These are phyloP conservation scores for Aspergillus asperescens DNA, from an alignment of 495 filamentous ascomycete species.

Conservation along the genomic window DNA sequence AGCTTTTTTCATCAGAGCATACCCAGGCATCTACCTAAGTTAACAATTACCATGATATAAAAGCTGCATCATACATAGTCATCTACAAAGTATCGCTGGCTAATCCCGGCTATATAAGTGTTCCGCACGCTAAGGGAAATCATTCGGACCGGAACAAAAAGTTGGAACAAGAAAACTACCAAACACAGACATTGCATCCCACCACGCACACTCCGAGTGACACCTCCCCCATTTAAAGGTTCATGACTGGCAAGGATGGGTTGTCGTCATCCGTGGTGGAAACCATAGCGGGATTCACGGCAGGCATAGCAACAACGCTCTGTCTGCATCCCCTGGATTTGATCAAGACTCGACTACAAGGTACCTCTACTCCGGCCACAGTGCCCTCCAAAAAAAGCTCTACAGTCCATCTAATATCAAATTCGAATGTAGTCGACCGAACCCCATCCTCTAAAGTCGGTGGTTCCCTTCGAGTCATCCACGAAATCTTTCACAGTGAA, in stretches of 20 bases:
- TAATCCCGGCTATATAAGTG: neutral
- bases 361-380: slow-evolving; percentile 35
- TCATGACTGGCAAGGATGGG: slow-evolving; percentile 46
- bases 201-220: neutral
- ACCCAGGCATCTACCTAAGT: too few species aligned
- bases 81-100: neutral
- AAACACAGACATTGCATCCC: neutral
- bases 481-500: slow-evolving; percentile 51
- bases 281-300: slow-evolving; percentile 82
- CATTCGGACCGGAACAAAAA: neutral
- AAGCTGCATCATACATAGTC: neutral
- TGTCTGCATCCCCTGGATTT: slow-evolving; percentile 73
- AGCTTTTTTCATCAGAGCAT: neutral
- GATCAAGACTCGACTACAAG: slow-evolving; percentile 91
- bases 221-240: slow-evolving; percentile 15
- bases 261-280: slow-evolving; percentile 78
- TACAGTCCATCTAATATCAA: neutral
- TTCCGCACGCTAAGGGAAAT: slow-evolving; percentile 11
- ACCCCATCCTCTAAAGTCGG: slow-evolving; percentile 40
- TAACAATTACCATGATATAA: neutral
- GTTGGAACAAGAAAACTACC: slow-evolving; percentile 1
- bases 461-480: slow-evolving; percentile 51
- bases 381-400: neutral
- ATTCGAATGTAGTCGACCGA: slow-evolving; percentile 38
- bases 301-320: slow-evolving; percentile 79